phyloP scores from a whole-genome alignment of 371 early-diverging fungal genomes.

The Apophysomyces trapeziformis region DNA sequence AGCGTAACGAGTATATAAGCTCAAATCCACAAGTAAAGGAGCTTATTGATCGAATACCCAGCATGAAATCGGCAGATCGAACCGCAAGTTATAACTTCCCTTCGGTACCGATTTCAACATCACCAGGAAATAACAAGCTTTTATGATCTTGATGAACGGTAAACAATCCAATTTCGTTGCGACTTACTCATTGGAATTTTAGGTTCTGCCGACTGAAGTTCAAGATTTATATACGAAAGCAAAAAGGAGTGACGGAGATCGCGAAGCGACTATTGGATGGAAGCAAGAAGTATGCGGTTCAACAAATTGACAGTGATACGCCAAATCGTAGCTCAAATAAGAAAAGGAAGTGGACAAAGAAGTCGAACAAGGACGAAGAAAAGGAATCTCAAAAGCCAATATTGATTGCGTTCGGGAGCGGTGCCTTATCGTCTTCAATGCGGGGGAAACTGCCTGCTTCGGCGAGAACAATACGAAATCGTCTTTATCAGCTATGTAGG shows the following conservation, averaged over 20 bases:
- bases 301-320: too few relatives aligned
- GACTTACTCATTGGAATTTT: too few relatives aligned
- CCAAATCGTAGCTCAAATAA: too few relatives aligned
- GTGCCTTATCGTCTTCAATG: too few relatives aligned
- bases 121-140: neutral
- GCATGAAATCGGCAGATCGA: conserved; percentile 5
- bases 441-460: neutral
- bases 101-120: conserved; percentile 11
- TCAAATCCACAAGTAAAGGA: neutral
- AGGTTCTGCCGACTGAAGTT: conserved; percentile 6
- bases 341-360: too few relatives aligned
- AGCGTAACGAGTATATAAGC: neutral
- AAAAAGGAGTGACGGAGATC: conserved; percentile 9
- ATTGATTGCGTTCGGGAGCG: too few relatives aligned
- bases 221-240: conserved; percentile 7
- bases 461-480: too few relatives aligned
- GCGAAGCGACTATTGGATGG: neutral
- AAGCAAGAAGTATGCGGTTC: conserved; percentile 6
- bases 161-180: neutral
- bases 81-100: neutral
- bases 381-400: too few relatives aligned
- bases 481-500: too few relatives aligned
- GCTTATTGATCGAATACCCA: conserved; percentile 15
- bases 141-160: conserved; percentile 3
- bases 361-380: too few relatives aligned